These are phyloP conservation scores for Mrakia blollopis DNA, from an alignment of 768 basidiomycete species.

Conservation along the genomic window DNA sequence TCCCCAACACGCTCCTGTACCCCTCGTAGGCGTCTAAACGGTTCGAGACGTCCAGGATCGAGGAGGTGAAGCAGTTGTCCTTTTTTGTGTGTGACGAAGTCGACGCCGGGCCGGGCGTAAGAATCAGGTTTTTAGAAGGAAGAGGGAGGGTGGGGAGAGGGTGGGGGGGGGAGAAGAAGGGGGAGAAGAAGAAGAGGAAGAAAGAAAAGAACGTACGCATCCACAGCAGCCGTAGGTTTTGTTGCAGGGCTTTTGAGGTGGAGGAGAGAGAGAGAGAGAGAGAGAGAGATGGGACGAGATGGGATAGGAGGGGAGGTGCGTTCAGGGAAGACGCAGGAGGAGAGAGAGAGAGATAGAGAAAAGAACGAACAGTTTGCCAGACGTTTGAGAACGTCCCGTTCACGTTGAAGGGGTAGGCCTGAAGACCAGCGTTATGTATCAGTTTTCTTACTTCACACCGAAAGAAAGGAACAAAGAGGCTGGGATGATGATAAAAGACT, in stretches of 20 bases:
- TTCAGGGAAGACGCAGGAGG: background rate
- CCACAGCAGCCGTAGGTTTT: conserved; percentile 67
- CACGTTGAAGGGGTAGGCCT: conserved; percentile 39
- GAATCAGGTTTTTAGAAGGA: too few relatives aligned
- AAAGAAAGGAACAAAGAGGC: too few relatives aligned
- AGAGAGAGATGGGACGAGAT: too few relatives aligned
- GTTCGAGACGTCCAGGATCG: conserved; percentile 1
- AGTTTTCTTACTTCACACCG: too few relatives aligned
- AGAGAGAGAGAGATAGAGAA: background rate
- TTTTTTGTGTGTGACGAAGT: too few relatives aligned
- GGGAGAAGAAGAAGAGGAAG: too few relatives aligned
- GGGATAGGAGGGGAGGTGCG: background rate
- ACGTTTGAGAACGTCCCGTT: conserved; percentile 37
- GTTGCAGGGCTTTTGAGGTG: conserved; percentile 32
- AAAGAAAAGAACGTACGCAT: too few relatives aligned
- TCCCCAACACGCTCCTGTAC: conserved; percentile 55
- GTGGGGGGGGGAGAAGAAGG: too few relatives aligned
- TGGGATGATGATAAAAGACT: too few relatives aligned
- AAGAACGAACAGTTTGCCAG: conserved; percentile 34
- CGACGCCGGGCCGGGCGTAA: too few relatives aligned
- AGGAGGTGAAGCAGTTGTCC: conserved; percentile 17
- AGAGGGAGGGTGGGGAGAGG: too few relatives aligned
- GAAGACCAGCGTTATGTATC: conserved; percentile 22
- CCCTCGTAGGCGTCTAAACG: background rate
- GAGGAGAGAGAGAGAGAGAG: too few relatives aligned